Conservation (phyloP, 2,329 filamentous ascomycete genomes). For the Cladosporium cucumerinum region DNA sequence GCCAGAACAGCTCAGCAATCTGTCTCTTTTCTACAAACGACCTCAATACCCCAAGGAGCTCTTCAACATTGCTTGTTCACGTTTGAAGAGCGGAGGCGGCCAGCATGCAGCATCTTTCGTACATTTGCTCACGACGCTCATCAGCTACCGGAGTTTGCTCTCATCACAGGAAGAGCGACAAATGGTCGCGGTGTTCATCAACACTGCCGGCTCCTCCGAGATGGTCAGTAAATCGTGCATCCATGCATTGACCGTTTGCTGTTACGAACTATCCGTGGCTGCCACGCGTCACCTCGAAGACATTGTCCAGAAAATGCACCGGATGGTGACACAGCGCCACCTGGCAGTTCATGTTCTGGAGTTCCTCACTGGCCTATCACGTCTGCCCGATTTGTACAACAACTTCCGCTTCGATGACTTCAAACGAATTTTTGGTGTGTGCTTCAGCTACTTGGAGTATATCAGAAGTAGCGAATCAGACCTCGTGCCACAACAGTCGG, state of each 20-base stretch:
- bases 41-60: conserved; percentile 73
- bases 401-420: conserved; percentile 87
- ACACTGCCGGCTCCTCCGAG: conserved; percentile 59
- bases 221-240: conserved; percentile 89
- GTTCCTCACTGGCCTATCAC: conserved; percentile 84
- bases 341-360: conserved; percentile 94
- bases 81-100: conserved; percentile 3
- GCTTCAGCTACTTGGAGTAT: conserved; percentile 87
- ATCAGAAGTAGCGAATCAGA: conserved; percentile 54
- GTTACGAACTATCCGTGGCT: conserved; percentile 85
- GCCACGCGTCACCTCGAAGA: conserved; percentile 81
- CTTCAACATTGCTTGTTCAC: conserved; percentile 8
- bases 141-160: conserved; percentile 72
- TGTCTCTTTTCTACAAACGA: conserved; percentile 73
- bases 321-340: conserved; percentile 89
- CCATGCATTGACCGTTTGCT: conserved; percentile 90
- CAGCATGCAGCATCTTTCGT: conserved; percentile 44
- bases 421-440: conserved; percentile 90
- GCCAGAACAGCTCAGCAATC: conserved; percentile 84
- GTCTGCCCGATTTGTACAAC: conserved; percentile 76
- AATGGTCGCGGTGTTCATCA: conserved; percentile 82
- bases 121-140: conserved; percentile 78
- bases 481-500: conserved; percentile 37
- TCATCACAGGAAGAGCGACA: conserved; percentile 76
- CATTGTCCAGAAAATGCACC: conserved; percentile 88